phyloP scores from a whole-genome alignment of 805 yeast genomes.

The Wickerhamiella siamensis region DNA sequence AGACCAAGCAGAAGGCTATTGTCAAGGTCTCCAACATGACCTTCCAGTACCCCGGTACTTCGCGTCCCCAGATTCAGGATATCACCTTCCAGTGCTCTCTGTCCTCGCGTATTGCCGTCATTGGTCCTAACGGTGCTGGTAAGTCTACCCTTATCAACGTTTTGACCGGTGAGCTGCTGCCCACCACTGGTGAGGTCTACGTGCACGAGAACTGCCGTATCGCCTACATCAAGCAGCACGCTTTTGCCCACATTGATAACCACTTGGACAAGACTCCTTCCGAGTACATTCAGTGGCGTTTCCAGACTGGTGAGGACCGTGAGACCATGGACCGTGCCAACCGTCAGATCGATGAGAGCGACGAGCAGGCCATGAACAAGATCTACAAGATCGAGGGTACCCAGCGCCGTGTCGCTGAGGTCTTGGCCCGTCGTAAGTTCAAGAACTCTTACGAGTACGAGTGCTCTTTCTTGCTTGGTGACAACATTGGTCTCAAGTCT shows the following conservation, averaged over 20 bases:
- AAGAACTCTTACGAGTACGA: conserved; percentile 99
- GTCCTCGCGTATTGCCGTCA: conserved; percentile 91
- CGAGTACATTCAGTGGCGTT: conserved; percentile 99
- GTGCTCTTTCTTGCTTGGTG: conserved; percentile 95
- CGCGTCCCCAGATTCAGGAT: conserved; percentile 61
- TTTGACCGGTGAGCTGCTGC: conserved; percentile 91
- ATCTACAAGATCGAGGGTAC: conserved; percentile 98
- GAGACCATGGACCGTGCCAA: conserved; percentile 99
- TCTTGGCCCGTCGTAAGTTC: conserved; percentile 97
- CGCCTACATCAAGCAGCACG: conserved; percentile 99
- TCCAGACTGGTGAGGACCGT: conserved; percentile 99
- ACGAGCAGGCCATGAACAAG: conserved; percentile 98
- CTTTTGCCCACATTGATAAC: conserved; percentile 97
- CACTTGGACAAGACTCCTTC: conserved; percentile 99
- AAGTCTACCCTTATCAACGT: conserved; percentile 89
- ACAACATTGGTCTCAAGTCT: conserved; percentile 95
- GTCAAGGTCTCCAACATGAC: conserved; percentile 77
- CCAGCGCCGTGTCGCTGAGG: conserved; percentile 91
- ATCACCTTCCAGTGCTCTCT: conserved; percentile 85
- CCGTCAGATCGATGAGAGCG: conserved; percentile 93
- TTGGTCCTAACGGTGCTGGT: conserved; percentile 99
- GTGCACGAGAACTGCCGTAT: conserved; percentile 99
- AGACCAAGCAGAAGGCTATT: conserved; percentile 86
- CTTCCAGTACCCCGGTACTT: conserved; percentile 79
- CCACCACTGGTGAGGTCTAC: conserved; percentile 97